Evolutionary conservation across 768 basidiomycete species (phyloP), one percentile per base, ranked within the genome.

Genomic region (Neoboletus magnificus): DNA sequence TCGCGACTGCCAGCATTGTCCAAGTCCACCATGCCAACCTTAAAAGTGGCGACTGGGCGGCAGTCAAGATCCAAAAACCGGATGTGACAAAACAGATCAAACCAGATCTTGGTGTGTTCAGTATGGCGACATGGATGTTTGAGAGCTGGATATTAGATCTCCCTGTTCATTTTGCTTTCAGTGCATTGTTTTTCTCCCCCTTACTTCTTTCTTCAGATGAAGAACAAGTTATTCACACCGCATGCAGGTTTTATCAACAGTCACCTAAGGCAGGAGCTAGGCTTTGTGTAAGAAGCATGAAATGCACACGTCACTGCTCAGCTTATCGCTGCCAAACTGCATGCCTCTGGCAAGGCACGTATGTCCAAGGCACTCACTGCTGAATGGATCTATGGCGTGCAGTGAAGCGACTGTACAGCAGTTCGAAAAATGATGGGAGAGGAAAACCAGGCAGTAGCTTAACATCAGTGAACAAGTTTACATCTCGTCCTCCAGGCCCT

Each of bases 61-160:
- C 94, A 0, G 94, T 98, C 57, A 98, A 98, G 74, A 78, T 91
- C 22, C 93, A 97, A 74, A 96, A 95, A 64, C 93, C 92, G 3
- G 88, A 85, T 33, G 91, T 98, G 7, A 79, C 79, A 48, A 90
- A 82, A 61, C 94, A 97, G 73, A 86, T 89, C 75, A 85, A 90
- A 58, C 91, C 86, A 83, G 91, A 93, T 65, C 74, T 93, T 12
- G 84, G 78, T 29, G 83, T 81, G 3, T 90, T 83, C 65, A 73
- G 82, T n/a, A 60, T 76, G 5, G 86, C 87, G 3, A 89, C 89
- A 85, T 89, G 86, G 86, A 76, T 85, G 65, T 89, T 86, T 59
- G 85, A 89, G 61, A 75, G 85, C 30, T 85, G 83, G 77, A 77
- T 90, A 3, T 98, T 98, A 66, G 88, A 95, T 64, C 75, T 96